Evolutionary conservation across 805 yeast genomes (phyloP).

Genomic region (Candida succiphila): DNA sequence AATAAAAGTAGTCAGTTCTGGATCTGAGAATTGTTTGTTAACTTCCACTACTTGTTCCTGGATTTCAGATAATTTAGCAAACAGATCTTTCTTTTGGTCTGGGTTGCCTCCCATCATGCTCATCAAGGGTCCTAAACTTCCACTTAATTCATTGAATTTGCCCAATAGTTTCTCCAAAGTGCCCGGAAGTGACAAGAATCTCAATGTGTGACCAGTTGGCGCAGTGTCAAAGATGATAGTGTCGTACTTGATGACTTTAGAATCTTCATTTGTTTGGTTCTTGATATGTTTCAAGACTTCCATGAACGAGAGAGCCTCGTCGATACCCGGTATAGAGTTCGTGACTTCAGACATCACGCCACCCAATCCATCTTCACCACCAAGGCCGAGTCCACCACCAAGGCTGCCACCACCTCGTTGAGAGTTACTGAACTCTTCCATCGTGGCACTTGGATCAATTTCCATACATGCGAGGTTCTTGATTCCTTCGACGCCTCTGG

Average conservation of each 20-base stretch:
- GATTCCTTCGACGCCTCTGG: conserved; percentile 86
- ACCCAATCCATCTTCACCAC: conserved; percentile 53
- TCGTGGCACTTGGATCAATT: conserved; percentile 90
- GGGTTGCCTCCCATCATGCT: conserved; percentile 57
- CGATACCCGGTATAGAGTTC: conserved; percentile 95
- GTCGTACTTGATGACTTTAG: conserved; percentile 44
- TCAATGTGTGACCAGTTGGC: conserved; percentile 96
- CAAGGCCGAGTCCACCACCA: conserved; percentile 32
- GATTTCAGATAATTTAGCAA: conserved; percentile 68
- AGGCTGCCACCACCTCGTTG: too few relatives aligned
- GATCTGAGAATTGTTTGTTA: conserved; percentile 90
- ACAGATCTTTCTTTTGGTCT: conserved; percentile 55
- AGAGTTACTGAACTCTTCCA: conserved; percentile 79
- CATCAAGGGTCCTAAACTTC: conserved; percentile 85
- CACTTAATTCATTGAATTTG: conserved; percentile 79
- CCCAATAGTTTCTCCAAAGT: conserved; percentile 81
- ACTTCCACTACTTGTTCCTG: conserved; percentile 79
- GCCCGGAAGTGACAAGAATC: conserved; percentile 91
- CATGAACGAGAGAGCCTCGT: conserved; percentile 95
- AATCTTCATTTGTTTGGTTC: conserved; percentile 37
- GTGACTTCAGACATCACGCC: conserved; percentile 84
- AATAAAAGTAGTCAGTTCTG: conserved; percentile 89
- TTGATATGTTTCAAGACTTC: conserved; percentile 96
- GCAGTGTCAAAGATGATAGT: conserved; percentile 98
- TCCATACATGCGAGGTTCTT: conserved; percentile 93